phyloP scores from a whole-genome alignment of 2,329 filamentous ascomycete species.

The Fusarium redolens region DNA sequence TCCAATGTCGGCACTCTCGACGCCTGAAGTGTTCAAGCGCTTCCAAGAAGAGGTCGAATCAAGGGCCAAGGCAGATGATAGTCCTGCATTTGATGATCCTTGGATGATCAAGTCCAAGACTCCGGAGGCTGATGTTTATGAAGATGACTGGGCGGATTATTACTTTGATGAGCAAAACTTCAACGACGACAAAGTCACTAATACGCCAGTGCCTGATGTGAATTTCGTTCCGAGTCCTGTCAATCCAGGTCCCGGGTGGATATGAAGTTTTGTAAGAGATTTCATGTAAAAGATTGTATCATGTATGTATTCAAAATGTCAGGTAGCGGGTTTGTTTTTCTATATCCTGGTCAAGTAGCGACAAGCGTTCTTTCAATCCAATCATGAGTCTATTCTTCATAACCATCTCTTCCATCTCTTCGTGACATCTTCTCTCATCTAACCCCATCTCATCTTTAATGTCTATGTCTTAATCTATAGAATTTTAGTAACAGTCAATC shows the following conservation, averaged over 20 bases:
- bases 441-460: conserved; percentile 22
- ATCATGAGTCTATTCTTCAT: conserved; percentile 34
- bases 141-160: conserved; percentile 48
- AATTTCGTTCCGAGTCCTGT: conserved; percentile 35
- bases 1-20: conserved; percentile 37
- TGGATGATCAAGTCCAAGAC: conserved; percentile 15
- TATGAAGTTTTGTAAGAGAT: conserved; percentile 11
- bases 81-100: conserved; percentile 26
- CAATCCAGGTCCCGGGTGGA: conserved; percentile 42
- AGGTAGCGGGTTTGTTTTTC: conserved; percentile 28
- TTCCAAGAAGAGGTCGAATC: conserved; percentile 30
- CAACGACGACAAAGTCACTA: conserved; percentile 4
- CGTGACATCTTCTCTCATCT: conserved; percentile 26
- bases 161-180: conserved; percentile 48
- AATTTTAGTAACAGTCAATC: conserved; percentile 64
- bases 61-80: conserved; percentile 1
- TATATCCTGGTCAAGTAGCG: conserved; percentile 27
- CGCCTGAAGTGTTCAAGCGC: conserved; percentile 36
- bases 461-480: conserved; percentile 47
- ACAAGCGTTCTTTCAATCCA: conserved; percentile 22
- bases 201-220: conserved; percentile 12
- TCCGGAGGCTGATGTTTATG: conserved; percentile 35
- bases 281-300: conserved; percentile 11
- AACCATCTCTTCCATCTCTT: conserved; percentile 32
- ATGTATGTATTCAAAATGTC: conserved; percentile 10